Conservation (phyloP, 805 yeast genomes). For the Torulaspora microellipsoides region DNA sequence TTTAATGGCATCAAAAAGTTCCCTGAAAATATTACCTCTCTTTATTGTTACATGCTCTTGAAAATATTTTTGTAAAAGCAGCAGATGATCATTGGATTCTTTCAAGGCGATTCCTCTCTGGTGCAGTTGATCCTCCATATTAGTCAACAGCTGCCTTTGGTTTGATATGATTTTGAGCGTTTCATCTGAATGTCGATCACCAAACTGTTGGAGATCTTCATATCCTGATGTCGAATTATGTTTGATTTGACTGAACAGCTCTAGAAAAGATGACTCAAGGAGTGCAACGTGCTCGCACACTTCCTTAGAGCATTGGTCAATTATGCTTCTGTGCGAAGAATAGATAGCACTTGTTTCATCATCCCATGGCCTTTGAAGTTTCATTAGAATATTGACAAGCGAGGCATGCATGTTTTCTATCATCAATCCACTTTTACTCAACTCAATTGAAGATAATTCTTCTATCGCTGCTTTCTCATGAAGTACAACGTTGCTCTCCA, state of each 20-base stretch:
- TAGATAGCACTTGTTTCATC: constrained; percentile 6
- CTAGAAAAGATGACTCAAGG: constrained; percentile 3
- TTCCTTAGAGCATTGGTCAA: neutral
- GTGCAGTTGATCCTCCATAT: constrained; percentile 11
- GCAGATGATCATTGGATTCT: constrained; percentile 8
- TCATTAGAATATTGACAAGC: neutral
- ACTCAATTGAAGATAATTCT: constrained; percentile 3
- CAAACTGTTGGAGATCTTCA: neutral
- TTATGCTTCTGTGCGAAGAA: constrained; percentile 2
- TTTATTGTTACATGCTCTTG: constrained; percentile 11
- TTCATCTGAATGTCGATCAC: neutral
- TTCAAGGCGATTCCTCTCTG: constrained; percentile 8
- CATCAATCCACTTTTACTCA: constrained; percentile 1
- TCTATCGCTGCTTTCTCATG: neutral
- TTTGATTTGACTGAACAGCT: constrained; percentile 2
- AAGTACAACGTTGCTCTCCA: constrained; percentile 4
- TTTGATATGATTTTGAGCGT: neutral
- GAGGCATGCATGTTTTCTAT: constrained; percentile 7
- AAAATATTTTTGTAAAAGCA: constrained; percentile 11
- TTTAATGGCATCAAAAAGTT: constrained; percentile 7
- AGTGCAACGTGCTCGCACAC: constrained; percentile 3
- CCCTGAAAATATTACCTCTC: constrained; percentile 7
- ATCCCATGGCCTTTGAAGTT: constrained; percentile 2
- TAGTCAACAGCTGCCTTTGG: constrained; percentile 1
- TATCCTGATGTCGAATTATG: constrained; percentile 2